Percentiles rank a stretch among this genome's conserved stretches.
These are phyloP conservation scores for Citrus maxima DNA, from an alignment of 345 rosid genomes.

Conservation along the genomic window DNA sequence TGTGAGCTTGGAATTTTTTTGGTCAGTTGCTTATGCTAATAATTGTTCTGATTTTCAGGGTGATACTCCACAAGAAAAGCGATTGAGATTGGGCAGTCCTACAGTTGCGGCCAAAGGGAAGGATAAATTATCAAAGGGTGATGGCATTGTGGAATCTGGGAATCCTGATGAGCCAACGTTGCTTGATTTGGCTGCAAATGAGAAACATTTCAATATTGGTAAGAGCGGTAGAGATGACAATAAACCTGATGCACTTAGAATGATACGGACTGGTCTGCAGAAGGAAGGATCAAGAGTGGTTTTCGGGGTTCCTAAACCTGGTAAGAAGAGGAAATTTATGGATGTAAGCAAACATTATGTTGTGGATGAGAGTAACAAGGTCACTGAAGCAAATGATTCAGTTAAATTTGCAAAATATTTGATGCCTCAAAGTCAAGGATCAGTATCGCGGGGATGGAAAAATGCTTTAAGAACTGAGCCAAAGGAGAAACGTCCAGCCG, in stretches of 20 bases:
- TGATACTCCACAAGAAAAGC: slow-evolving; percentile 83
- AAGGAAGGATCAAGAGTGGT: slow-evolving; percentile 78
- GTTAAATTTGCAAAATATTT: slow-evolving; percentile 56
- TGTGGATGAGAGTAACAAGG: slow-evolving; percentile 46
- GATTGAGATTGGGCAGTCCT: slow-evolving; percentile 50
- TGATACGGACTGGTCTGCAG: slow-evolving; percentile 68
- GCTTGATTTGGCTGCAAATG: slow-evolving; percentile 52
- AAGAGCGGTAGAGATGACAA: slow-evolving; percentile 48
- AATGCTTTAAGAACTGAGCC: slow-evolving; percentile 44
- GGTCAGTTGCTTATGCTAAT: slow-evolving; percentile 7
- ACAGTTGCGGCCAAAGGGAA: slow-evolving; percentile 43
- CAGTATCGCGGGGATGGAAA: slow-evolving; percentile 64
- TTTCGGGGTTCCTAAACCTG: slow-evolving; percentile 96
- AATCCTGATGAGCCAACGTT: slow-evolving; percentile 46
- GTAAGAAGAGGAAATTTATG: slow-evolving; percentile 97
- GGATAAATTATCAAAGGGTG: slow-evolving; percentile 37
- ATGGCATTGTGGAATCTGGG: slow-evolving; percentile 29
- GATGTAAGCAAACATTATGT: slow-evolving; percentile 94
- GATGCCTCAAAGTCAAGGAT: slow-evolving; percentile 67
- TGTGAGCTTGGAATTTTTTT: not conserved
- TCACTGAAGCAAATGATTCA: slow-evolving; percentile 51
- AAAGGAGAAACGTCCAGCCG: slow-evolving; percentile 50
- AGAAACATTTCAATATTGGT: slow-evolving; percentile 67
- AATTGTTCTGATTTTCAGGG: slow-evolving; percentile 50
- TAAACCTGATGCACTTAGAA: slow-evolving; percentile 52